phyloP scores from a whole-genome alignment of 352 stramenopile species.

The Pythium myriotylum region DNA sequence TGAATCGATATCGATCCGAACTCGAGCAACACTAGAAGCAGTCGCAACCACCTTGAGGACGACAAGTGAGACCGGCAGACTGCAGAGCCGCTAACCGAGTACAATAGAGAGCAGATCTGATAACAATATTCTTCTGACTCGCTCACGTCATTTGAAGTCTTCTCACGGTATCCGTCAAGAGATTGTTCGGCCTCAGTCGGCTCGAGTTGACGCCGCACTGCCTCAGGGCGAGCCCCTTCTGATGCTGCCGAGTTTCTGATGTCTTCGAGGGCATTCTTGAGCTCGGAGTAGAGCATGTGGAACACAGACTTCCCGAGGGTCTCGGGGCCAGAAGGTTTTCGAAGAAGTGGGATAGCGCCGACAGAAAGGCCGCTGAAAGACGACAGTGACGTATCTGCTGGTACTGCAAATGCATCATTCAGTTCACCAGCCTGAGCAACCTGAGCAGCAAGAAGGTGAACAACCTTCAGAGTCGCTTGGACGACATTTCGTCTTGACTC shows the following conservation, averaged over 20 bases:
- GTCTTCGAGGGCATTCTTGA: conserved; percentile 86
- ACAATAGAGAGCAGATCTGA: conserved; percentile 87
- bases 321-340: conserved; percentile 84
- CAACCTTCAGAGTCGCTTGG: conserved; percentile 84
- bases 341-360: conserved; percentile 72
- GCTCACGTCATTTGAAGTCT: conserved; percentile 22
- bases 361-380: conserved; percentile 48
- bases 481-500: conserved; percentile 81
- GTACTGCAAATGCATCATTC: conserved; percentile 54
- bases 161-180: conserved; percentile 6
- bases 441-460: conserved; percentile 88
- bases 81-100: conserved; percentile 84
- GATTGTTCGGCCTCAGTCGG: conserved; percentile 38
- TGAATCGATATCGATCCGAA: conserved; percentile 77
- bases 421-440: conserved; percentile 79
- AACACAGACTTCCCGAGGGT: conserved; percentile 91
- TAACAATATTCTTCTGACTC: conserved; percentile 89
- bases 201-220: conserved; percentile 12
- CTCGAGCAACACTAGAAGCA: conserved; percentile 81
- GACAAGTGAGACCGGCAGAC: conserved; percentile 85
- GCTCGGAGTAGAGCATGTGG: conserved; percentile 89
- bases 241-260: conserved; percentile 38
- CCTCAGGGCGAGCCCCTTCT: neutral
- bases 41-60: conserved; percentile 78
- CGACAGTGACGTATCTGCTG: conserved; percentile 46